These are phyloP conservation scores for Calonectria pauciramosa DNA, from an alignment of 2,329 filamentous ascomycete genomes.

Conservation along the genomic window DNA sequence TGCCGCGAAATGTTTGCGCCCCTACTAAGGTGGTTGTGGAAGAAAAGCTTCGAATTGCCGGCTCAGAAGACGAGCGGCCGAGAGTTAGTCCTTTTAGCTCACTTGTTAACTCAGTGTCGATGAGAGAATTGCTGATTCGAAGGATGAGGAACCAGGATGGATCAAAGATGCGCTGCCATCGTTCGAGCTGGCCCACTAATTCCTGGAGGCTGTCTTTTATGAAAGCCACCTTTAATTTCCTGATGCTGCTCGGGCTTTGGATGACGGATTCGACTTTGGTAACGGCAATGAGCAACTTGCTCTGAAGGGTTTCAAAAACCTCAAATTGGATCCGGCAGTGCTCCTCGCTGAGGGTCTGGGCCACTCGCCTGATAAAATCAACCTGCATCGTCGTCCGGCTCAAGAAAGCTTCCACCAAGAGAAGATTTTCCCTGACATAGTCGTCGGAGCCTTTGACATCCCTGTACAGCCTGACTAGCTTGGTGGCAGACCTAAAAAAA, in stretches of 20 bases:
- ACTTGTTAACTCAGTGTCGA: constrained; percentile 32
- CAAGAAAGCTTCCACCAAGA: constrained; percentile 13
- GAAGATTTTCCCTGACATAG: constrained; percentile 9
- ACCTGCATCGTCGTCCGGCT: constrained; percentile 18
- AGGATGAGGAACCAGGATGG: constrained; percentile 42
- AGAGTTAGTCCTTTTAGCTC: background rate
- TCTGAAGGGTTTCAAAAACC: constrained; percentile 22
- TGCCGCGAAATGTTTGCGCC: constrained; percentile 4
- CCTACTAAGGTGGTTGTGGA: background rate
- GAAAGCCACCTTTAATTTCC: constrained; percentile 28
- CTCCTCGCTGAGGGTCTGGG: constrained; percentile 5
- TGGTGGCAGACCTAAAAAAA: background rate
- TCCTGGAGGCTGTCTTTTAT: constrained; percentile 34
- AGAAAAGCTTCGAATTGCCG: background rate
- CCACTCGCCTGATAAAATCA: constrained; percentile 19
- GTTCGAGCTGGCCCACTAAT: constrained; percentile 38
- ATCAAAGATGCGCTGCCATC: constrained; percentile 39
- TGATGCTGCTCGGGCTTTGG: background rate
- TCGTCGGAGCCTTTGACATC: constrained; percentile 16
- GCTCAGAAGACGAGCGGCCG: background rate
- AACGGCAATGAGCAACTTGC: constrained; percentile 2
- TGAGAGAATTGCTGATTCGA: constrained; percentile 30
- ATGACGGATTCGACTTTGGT: background rate
- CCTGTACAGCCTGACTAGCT: background rate
- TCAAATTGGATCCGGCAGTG: constrained; percentile 23